phyloP scores from a whole-genome alignment of 805 yeast species.

The Hanseniaspora hatyaiensis region DNA sequence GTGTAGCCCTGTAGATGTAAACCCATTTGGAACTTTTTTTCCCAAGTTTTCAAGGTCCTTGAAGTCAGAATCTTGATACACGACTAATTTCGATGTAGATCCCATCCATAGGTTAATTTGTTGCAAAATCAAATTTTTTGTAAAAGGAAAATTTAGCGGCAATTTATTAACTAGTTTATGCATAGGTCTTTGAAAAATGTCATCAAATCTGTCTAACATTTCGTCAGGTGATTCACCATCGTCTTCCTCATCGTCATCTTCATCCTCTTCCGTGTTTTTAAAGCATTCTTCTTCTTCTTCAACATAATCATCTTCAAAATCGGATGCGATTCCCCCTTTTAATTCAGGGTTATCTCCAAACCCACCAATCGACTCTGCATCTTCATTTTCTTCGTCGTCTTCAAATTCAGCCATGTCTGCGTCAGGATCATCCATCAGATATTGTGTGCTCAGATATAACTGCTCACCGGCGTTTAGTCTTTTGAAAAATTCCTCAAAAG shows the following conservation, averaged over 20 bases:
- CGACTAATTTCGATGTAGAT: slow-evolving; percentile 23
- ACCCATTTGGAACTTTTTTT: slow-evolving; percentile 44
- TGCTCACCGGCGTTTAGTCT: slow-evolving; percentile 32
- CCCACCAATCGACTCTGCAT: slow-evolving; percentile 17
- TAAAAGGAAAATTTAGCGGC: slow-evolving; percentile 38
- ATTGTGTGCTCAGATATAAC: slow-evolving; percentile 61
- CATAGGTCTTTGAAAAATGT: slow-evolving; percentile 53
- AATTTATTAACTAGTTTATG: slow-evolving; percentile 32
- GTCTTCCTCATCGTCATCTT: slow-evolving; percentile 19
- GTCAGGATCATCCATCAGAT: slow-evolving; percentile 37
- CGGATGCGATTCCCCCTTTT: slow-evolving; percentile 20
- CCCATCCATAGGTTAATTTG: slow-evolving; percentile 73
- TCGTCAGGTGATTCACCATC: slow-evolving; percentile 28
- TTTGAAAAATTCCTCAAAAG: slow-evolving; percentile 38
- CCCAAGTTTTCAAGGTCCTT: slow-evolving; percentile 35
- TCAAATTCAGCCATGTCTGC: slow-evolving; percentile 22
- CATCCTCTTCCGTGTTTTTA: too few species aligned
- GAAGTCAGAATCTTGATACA: slow-evolving; percentile 16
- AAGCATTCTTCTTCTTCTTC: slow-evolving; percentile 21
- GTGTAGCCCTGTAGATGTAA: slow-evolving; percentile 62
- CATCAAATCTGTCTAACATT: slow-evolving; percentile 35
- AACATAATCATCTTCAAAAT: slow-evolving; percentile 25
- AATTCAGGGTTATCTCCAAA: slow-evolving; percentile 18
- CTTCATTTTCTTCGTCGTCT: slow-evolving; percentile 22
- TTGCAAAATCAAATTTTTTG: slow-evolving; percentile 42